These are phyloP conservation scores for Middelhovenomyces tepae DNA, from an alignment of 805 yeast species.

Conservation along the genomic window DNA sequence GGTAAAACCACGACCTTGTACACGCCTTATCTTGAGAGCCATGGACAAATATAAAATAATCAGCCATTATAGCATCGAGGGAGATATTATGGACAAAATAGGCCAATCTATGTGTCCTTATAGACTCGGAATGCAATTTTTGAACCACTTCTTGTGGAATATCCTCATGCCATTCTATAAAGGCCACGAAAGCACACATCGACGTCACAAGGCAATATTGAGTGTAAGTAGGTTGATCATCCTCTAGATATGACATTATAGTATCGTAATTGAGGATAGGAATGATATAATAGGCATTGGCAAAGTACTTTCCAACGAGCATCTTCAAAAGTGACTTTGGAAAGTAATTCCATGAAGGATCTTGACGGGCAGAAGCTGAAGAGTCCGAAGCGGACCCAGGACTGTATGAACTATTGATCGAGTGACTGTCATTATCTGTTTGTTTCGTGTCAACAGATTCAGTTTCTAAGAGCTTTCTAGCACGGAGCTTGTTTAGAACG, in stretches of 20 bases:
- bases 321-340: constrained; percentile 5
- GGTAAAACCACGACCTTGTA: constrained; percentile 6
- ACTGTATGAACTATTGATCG: no score
- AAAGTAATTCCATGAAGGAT: constrained; percentile 6
- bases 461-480: background rate
- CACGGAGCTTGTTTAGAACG: constrained; percentile 10
- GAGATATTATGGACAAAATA: constrained; percentile 4
- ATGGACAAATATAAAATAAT: constrained; percentile 8
- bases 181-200: no score
- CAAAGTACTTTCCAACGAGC: constrained; percentile 9
- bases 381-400: no score
- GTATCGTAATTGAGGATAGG: constrained; percentile 9
- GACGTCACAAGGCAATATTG: constrained; percentile 8
- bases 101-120: constrained; percentile 7
- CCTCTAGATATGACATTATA: constrained; percentile 7
- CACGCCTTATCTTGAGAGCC: constrained; percentile 6
- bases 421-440: background rate
- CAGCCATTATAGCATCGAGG: constrained; percentile 7
- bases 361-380: no score
- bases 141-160: constrained; percentile 3
- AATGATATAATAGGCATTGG: constrained; percentile 7
- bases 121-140: constrained; percentile 8
- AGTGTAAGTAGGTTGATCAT: constrained; percentile 5
- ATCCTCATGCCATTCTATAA: constrained; percentile 1
- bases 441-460: background rate